Evolutionary conservation across 108 stramenopile species (phyloP).

Genomic region (Cyclotella choctawhatcheeana): DNA sequence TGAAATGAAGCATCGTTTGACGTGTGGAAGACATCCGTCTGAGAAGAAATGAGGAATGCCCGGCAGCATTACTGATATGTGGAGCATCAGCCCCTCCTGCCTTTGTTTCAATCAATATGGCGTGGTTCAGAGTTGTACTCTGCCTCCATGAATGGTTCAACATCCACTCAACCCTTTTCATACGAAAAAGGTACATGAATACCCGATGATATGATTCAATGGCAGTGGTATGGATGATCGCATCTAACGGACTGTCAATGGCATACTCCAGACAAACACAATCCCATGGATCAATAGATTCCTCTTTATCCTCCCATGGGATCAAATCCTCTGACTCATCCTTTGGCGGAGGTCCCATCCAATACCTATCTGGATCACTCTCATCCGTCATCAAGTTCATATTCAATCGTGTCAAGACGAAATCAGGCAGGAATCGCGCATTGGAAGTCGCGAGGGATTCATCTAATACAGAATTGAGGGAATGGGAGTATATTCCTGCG

Average conservation of each 20-base stretch:
- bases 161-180: conserved; percentile 94
- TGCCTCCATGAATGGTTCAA: conserved; percentile 93
- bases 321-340: conserved; percentile 39
- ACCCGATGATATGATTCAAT: conserved; percentile 80
- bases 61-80: conserved; percentile 51
- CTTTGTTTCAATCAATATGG: conserved; percentile 59
- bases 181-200: conserved; percentile 91
- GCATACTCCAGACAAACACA: conserved; percentile 92
- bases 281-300: conserved; percentile 85
- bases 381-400: conserved; percentile 65
- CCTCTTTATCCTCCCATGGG: conserved; percentile 56
- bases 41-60: conserved; percentile 71
- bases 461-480: conserved; percentile 80
- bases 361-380: conserved; percentile 50
- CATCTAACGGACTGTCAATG: conserved; percentile 85
- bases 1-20: conserved; percentile 95
- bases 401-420: conserved; percentile 78
- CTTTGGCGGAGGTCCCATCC: conserved; percentile 55
- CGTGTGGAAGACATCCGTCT: conserved; percentile 90
- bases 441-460: conserved; percentile 87
- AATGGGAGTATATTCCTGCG: conserved; percentile 79
- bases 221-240: conserved; percentile 81
- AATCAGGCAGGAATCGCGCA: conserved; percentile 76
- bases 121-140: conserved; percentile 89
- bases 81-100: conserved; percentile 51